Evolutionary conservation across 768 basidiomycete species (phyloP).

Genomic region (Leucosporidium scottii): DNA sequence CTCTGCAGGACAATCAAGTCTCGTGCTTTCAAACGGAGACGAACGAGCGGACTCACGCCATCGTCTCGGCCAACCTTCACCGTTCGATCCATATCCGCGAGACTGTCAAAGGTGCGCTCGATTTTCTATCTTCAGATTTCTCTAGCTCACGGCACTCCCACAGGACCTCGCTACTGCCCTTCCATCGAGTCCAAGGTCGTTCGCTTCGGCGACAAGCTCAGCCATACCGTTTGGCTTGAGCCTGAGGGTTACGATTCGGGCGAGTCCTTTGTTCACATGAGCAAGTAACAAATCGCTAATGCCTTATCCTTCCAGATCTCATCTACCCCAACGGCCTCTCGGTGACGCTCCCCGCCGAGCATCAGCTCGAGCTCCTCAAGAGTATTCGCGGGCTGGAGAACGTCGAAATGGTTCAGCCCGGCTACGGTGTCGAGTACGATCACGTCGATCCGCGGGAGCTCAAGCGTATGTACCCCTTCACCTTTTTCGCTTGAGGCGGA

Average conservation of each 20-base stretch:
- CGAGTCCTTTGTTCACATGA: constrained; percentile 38
- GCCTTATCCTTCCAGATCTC: constrained; percentile 51
- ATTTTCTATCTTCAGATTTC: no score
- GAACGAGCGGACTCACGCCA: constrained; percentile 61
- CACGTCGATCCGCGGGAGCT: constrained; percentile 78
- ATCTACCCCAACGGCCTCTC: constrained; percentile 89
- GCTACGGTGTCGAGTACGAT: constrained; percentile 91
- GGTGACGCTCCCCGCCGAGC: constrained; percentile 75
- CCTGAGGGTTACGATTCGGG: constrained; percentile 87
- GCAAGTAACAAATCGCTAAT: no score
- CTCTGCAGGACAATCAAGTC: constrained; percentile 60
- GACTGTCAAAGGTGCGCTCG: constrained; percentile 62
- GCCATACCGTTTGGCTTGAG: constrained; percentile 78
- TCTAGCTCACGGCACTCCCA: no score
- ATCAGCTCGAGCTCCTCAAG: constrained; percentile 73
- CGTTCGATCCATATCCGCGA: constrained; percentile 79
- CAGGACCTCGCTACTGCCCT: constrained; percentile 86
- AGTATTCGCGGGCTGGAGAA: constrained; percentile 79
- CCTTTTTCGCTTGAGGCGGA: background rate
- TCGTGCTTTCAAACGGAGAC: constrained; percentile 66
- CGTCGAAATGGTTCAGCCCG: constrained; percentile 72
- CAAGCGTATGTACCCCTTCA: constrained; percentile 49
- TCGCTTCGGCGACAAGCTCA: constrained; percentile 63
- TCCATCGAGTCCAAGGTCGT: constrained; percentile 80
- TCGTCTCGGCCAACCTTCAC: constrained; percentile 70